These are phyloP conservation scores for Tetrastigma voinierianum DNA, from an alignment of 164 flowering plant genomes.

Conservation along the genomic window DNA sequence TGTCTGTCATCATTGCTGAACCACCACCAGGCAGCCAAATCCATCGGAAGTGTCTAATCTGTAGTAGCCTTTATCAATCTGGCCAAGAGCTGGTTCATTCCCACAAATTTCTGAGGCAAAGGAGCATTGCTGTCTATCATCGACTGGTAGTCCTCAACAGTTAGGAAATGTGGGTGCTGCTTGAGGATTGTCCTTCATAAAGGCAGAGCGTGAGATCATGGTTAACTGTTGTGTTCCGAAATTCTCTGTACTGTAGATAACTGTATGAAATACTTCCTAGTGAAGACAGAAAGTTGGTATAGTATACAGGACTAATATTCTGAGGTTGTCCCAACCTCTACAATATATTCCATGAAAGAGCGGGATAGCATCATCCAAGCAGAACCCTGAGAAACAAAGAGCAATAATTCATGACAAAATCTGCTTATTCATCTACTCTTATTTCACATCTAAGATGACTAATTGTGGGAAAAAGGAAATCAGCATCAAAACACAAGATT, in stretches of 20 bases:
- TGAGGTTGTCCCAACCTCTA: conserved; percentile 95
- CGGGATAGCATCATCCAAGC: conserved; percentile 97
- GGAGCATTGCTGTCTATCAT: conserved; percentile 79
- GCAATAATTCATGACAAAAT: not conserved
- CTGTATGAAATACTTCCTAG: conserved; percentile 94
- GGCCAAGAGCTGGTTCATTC: conserved; percentile 59
- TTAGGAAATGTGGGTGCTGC: conserved; percentile 86
- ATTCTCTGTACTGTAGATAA: conserved; percentile 70
- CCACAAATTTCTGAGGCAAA: conserved; percentile 73
- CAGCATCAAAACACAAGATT: no score
- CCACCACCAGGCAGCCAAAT: conserved; percentile 78
- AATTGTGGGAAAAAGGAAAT: not conserved
- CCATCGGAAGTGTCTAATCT: no score
- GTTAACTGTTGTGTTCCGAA: conserved; percentile 69
- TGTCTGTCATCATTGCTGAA: conserved; percentile 19
- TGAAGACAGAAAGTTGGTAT: conserved; percentile 84
- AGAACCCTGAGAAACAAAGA: conserved; percentile 56
- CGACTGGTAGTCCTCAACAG: conserved; percentile 35
- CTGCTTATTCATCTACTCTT: not conserved
- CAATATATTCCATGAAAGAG: conserved; percentile 64
- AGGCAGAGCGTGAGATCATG: conserved; percentile 87
- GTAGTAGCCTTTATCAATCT: conserved; percentile 68
- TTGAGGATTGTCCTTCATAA: conserved; percentile 94
- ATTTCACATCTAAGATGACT: not conserved
- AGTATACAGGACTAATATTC: conserved; percentile 80